These are phyloP conservation scores for Plenodomus tracheiphilus DNA, from an alignment of 2,329 filamentous ascomycete species.

Conservation along the genomic window DNA sequence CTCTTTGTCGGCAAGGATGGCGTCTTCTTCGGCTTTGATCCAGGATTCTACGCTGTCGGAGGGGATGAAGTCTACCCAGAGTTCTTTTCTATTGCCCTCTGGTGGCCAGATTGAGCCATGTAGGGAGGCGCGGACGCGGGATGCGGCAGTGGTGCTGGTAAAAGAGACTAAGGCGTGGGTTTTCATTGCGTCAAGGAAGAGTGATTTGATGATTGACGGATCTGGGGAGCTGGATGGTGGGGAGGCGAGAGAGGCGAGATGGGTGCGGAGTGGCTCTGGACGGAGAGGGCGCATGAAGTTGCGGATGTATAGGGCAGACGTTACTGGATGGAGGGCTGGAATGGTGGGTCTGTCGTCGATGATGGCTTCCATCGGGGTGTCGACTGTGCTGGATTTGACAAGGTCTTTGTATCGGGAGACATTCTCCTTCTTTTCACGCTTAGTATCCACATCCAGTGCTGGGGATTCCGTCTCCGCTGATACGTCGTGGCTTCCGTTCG, in stretches of 20 bases:
- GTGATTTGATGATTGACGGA: slow-evolving; percentile 63
- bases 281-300: slow-evolving; percentile 88
- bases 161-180: slow-evolving; percentile 87
- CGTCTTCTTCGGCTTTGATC: slow-evolving; percentile 59
- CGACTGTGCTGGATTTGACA: slow-evolving; percentile 21
- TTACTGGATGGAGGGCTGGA: slow-evolving; percentile 49
- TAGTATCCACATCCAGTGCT: slow-evolving; percentile 9
- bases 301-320: slow-evolving; percentile 72
- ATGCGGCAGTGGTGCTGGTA: slow-evolving; percentile 68
- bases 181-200: slow-evolving; percentile 82
- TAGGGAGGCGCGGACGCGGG: slow-evolving; percentile 72
- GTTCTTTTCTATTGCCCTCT: slow-evolving; percentile 77
- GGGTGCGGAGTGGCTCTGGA: slow-evolving; percentile 64
- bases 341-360: slow-evolving; percentile 37
- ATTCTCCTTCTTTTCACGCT: slow-evolving; percentile 34
- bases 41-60: slow-evolving; percentile 71
- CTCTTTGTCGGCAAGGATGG: slow-evolving; percentile 33
- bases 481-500: slow-evolving; percentile 4
- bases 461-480: slow-evolving; percentile 4
- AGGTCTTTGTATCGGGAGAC: slow-evolving; percentile 40
- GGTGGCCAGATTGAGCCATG: slow-evolving; percentile 85
- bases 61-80: slow-evolving; percentile 91
- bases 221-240: slow-evolving; percentile 56
- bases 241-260: slow-evolving; percentile 71
- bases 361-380: slow-evolving; percentile 16